Evolutionary conservation across 148 eudicot genomes (phyloP).

Genomic region (Persicaria maculosa): DNA sequence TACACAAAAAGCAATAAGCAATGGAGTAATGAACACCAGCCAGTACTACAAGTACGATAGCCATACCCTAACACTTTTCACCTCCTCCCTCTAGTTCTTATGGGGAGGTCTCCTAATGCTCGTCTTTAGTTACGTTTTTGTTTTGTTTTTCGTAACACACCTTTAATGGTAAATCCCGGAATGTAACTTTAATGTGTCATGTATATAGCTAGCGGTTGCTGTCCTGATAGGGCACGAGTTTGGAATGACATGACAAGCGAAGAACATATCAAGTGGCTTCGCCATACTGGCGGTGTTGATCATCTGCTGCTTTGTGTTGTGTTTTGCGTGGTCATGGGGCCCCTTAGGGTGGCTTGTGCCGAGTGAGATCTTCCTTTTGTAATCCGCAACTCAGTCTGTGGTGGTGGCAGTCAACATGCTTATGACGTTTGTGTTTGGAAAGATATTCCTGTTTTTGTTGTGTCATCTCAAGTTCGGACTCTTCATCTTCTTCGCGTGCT

Average conservation of each 20-base stretch:
- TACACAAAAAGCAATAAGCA: constrained; percentile 15
- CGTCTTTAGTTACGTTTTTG: constrained; percentile 47
- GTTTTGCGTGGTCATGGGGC: no score
- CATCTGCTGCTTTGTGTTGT: constrained; percentile 18
- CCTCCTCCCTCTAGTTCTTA: constrained; percentile 60
- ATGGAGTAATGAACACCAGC: constrained; percentile 44
- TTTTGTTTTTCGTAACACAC: neutral
- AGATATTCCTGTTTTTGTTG: no score
- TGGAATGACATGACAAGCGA: neutral
- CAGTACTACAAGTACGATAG: neutral
- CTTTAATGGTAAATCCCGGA: no score
- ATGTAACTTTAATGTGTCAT: neutral
- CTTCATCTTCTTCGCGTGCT: no score
- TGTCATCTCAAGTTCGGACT: no score
- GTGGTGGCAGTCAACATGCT: no score
- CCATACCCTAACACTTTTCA: constrained; percentile 14
- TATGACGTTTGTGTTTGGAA: no score
- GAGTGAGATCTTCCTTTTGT: no score
- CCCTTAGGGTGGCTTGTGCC: no score
- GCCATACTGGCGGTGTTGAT: constrained; percentile 22
- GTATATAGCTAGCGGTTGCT: no score
- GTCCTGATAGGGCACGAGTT: neutral
- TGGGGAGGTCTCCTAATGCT: constrained; percentile 76
- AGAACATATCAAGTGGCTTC: neutral
- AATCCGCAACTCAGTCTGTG: no score